Base-by-base conservation (phyloP, 768 basidiomycete genomes). In the Hortiboletus flavorubellus region DNA sequence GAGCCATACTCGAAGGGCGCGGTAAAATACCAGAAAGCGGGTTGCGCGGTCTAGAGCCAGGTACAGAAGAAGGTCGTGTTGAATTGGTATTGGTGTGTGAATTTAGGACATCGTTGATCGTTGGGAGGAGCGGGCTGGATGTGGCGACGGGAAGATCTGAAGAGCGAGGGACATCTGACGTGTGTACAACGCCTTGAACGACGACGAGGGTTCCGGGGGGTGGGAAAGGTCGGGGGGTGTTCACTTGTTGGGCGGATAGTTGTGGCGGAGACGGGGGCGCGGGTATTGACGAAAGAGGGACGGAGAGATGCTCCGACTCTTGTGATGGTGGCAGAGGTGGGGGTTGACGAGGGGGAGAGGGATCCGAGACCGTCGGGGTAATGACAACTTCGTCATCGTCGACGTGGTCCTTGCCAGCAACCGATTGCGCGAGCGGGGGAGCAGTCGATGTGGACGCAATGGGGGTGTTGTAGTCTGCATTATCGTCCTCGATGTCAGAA, bases 161-260 rank as follows among this genome's bases (percentile, higher is more conserved):
- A 35, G 69, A 53, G 21, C 77, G 75, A 1, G 83, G 77, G 29
- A 80, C 78, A 68, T 89, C 87, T 4, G 85, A 85, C 1, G 88
- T 89, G 58, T 90, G 87, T 1, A 90, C 88, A 39, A 90, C 87
- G 46, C 89, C 89, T 69, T 91, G 89, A 0, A 91, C 89, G 35
- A 91, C 87, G 26, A 91, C 89, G 4, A 91, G 78, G 3, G 89
- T 89, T 14, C 89, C 87, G 0, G 87, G 84, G 0, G 87, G 84
- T 35, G 87, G 86, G 65, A 88, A 88, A 51, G 78, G 78, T 21
- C 80, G 73, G n/a, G 56, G 60, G 44, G 26, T 46, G 38, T 47
- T 71, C 21, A 53, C 40, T 12, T 60, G 63, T 30, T 68, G 64
- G 33, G 67, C 47, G 35, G 63, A 53, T 47, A 65, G 56, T 23